These are phyloP conservation scores for Bipolaris cookei DNA, from an alignment of 2,329 filamentous ascomycete species.

Conservation along the genomic window DNA sequence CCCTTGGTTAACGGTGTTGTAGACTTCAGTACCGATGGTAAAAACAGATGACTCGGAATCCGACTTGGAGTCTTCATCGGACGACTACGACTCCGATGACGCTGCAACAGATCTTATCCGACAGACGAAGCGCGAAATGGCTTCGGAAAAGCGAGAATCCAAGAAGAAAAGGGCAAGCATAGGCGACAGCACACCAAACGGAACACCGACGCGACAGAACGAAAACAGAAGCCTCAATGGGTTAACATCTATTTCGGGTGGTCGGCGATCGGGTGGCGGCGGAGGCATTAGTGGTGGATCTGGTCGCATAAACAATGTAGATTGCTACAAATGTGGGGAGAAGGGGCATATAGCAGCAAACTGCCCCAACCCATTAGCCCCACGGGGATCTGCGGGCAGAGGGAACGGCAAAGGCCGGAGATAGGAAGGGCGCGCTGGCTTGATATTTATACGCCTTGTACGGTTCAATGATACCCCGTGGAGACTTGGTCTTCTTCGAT, in stretches of 20 bases:
- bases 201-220: constrained; percentile 67
- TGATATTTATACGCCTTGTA: constrained; percentile 10
- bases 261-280: constrained; percentile 30
- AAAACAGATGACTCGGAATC: constrained; percentile 34
- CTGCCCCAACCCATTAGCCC: constrained; percentile 54
- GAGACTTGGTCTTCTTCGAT: constrained; percentile 13
- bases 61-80: constrained; percentile 42
- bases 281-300: constrained; percentile 16
- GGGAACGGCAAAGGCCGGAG: constrained; percentile 32
- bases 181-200: constrained; percentile 55
- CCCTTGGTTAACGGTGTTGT: constrained; percentile 18
- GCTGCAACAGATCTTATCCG: constrained; percentile 54
- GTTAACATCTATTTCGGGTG: constrained; percentile 66
- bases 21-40: constrained; percentile 30
- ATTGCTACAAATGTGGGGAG: constrained; percentile 68
- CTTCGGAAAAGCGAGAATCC: constrained; percentile 51
- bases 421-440: constrained; percentile 14
- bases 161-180: constrained; percentile 57
- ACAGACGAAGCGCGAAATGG: constrained; percentile 54
- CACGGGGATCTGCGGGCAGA: constrained; percentile 36
- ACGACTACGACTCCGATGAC: constrained; percentile 52
- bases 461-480: constrained; percentile 26
- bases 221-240: constrained; percentile 68
- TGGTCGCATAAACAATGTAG: constrained; percentile 47
- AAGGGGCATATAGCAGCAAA: constrained; percentile 65